These are phyloP conservation scores for Podaxis sp. DNA, from an alignment of 768 basidiomycete genomes.

Conservation along the genomic window DNA sequence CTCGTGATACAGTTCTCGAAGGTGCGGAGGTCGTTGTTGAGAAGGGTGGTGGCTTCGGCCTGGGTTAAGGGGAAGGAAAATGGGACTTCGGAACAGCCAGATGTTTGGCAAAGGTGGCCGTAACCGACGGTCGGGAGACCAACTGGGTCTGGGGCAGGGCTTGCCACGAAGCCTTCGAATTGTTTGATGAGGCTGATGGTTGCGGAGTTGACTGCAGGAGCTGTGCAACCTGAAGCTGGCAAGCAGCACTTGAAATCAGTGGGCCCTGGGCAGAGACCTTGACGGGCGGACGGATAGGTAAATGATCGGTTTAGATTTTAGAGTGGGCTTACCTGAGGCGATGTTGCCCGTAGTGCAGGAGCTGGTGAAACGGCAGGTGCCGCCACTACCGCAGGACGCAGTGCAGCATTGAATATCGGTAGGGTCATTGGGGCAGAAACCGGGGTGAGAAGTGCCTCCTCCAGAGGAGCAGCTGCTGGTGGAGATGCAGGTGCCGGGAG, in stretches of 20 bases:
- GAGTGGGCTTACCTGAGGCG: slow-evolving; percentile 19
- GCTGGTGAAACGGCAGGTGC: slow-evolving; percentile 25
- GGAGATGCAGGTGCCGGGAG: slow-evolving; percentile 26
- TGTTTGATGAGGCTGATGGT: slow-evolving; percentile 30
- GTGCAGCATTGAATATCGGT: slow-evolving; percentile 28
- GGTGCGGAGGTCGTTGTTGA: slow-evolving; percentile 25
- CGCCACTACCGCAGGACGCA: slow-evolving; percentile 26
- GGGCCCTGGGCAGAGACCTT: slow-evolving; percentile 31
- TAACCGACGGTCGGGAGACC: slow-evolving; percentile 37
- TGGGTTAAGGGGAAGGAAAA: slow-evolving; percentile 35
- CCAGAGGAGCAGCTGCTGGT: slow-evolving; percentile 24
- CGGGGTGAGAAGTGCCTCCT: slow-evolving; percentile 24
- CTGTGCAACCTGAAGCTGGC: slow-evolving; percentile 18
- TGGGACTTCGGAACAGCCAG: slow-evolving; percentile 33
- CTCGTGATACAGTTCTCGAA: slow-evolving; percentile 25
- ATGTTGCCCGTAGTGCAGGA: slow-evolving; percentile 24
- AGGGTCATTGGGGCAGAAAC: slow-evolving; percentile 29
- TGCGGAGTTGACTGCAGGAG: slow-evolving; percentile 27
- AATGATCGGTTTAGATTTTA: not conserved
- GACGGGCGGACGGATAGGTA: not conserved
- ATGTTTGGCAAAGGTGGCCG: slow-evolving; percentile 32
- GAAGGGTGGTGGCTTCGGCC: slow-evolving; percentile 28
- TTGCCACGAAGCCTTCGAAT: slow-evolving; percentile 36
- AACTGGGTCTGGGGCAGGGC: slow-evolving; percentile 34
- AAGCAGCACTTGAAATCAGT: slow-evolving; percentile 27